Evolutionary conservation across 768 basidiomycete species (phyloP), one percentile per base, ranked within the genome.

Genomic region (Leccinum variicolor): DNA sequence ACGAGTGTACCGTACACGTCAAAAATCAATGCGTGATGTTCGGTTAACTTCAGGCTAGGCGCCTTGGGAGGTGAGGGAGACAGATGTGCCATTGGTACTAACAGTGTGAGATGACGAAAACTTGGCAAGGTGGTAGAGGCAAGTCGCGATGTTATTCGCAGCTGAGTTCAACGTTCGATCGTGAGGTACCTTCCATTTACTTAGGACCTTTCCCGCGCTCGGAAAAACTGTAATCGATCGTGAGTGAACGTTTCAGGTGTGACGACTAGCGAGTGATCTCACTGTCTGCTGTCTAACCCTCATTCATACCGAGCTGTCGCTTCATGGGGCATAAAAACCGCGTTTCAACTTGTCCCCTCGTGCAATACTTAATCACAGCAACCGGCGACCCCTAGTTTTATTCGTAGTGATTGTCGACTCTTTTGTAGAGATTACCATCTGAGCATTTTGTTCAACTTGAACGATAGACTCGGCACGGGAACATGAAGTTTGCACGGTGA

Each of bases 1-100:
- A 83, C 73, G 51, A 91, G 81, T 1, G 90, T 92, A 4, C 86
- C 89, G 60, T 90, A 91, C 58, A 88, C 85, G 62, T 92, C 90
- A 66, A 89, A 88, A 50, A 89, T 74, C 45, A 91, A 78, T 23
- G 79, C 80, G 17, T 54, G 60, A 52, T 71, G 61, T 3, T 59
- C 39, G 14, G 61, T 66, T 34, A 69, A 60, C 49, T 57, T 61
- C 49, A 57, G n/a, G 48, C 28, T 14, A 13, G 26, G 52, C 14
- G 45, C 28, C 28, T 54, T 34, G 33, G 59, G 49, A 56, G 55
- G 15, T 34, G 50, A 51, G n/a, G 39, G 57, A 48, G 61, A 45
- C 26, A 7, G 51, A 60, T 57, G n/a, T 54, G 66, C 57, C 46
- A 68, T 67, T 68, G 64, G 62, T 31, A n/a, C n/a, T n/a, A 29